Base-by-base conservation (phyloP, 2,329 filamentous ascomycete genomes). In the Colletotrichum neosansevieriae region DNA sequence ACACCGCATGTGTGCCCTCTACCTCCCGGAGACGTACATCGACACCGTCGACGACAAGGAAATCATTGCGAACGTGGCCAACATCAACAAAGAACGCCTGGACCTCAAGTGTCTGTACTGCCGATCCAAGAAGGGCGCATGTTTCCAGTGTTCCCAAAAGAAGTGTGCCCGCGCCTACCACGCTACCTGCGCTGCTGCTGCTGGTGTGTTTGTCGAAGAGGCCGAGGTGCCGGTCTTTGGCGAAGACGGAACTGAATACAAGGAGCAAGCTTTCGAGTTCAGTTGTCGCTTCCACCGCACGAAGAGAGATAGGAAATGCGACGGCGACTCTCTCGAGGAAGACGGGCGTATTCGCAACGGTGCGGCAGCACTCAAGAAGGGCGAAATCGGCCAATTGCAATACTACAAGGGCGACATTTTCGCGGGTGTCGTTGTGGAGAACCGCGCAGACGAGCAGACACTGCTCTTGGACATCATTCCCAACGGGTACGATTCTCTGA, bases 51-150 rank as follows among this genome's bases (percentile, higher is more conserved):
- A 92, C 70, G 92, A 87, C 34, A 83, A 86, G 56, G 94, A 97
- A 70, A 86, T 89, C 10, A 87, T 98, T 24, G 92, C 88, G 72
- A 95, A 97, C 72, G 88, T 94, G 58, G 86, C 88, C n/a, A 88
- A 89, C 69, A 94, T 98, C 72, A 90, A 92, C 76, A 95, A 96
- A 78, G 93, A 92, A 63, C 92, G 95, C 19, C 83, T 97, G 73
- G 94, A 97, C 29, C 89, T 98, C 73, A 97, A 97, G 79, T 99
- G 96, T 79, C 89, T 97, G 70, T 97, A 93, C 81, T 99, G 96
- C 77, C 93, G 94, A 38, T 97, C 94, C 36, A 97, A 96, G 79
- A 92, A 92, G 65, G 96, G 96, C n/a, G 94, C 94, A 15, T 98
- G 95, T 80, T 97, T 99, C 81, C 95, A 98, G 79, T 99, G 96